These are phyloP conservation scores for Terana coerulea DNA, from an alignment of 768 basidiomycete species.

Conservation along the genomic window DNA sequence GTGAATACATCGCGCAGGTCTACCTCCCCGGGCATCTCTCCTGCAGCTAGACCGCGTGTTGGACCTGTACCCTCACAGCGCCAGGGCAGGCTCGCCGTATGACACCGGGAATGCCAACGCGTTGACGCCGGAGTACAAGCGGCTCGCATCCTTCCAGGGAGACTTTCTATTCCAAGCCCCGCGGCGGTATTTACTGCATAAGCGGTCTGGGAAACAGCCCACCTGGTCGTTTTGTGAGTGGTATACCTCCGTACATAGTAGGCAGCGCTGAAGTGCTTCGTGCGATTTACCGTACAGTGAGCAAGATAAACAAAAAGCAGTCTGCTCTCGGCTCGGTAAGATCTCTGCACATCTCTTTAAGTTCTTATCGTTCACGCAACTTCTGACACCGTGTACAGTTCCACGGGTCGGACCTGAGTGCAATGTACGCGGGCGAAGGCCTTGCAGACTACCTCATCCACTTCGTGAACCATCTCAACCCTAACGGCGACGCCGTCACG, in stretches of 20 bases:
- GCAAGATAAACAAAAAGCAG: neutral
- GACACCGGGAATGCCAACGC: conserved; percentile 42
- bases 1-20: conserved; percentile 3
- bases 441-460: conserved; percentile 25
- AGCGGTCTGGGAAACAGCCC: conserved; percentile 14
- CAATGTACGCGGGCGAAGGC: conserved; percentile 22
- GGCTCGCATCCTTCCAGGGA: conserved; percentile 24
- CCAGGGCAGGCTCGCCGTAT: conserved; percentile 49
- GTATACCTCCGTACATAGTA: neutral
- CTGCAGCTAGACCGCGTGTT: conserved; percentile 15
- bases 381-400: neutral
- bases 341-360: neutral
- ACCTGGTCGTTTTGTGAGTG: conserved; percentile 17
- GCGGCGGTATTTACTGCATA: conserved; percentile 21
- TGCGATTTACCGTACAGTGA: neutral
- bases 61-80: conserved; percentile 25
- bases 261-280: neutral
- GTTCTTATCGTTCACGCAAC: neutral
- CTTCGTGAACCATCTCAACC: conserved; percentile 27
- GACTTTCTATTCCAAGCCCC: conserved; percentile 25
- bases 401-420: conserved; percentile 16
- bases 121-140: conserved; percentile 36
- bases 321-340: neutral
- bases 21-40: conserved; percentile 22
- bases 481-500: conserved; percentile 20